These are phyloP conservation scores for Colletotrichum sp. DNA, from an alignment of 2,329 filamentous ascomycete genomes.

Conservation along the genomic window DNA sequence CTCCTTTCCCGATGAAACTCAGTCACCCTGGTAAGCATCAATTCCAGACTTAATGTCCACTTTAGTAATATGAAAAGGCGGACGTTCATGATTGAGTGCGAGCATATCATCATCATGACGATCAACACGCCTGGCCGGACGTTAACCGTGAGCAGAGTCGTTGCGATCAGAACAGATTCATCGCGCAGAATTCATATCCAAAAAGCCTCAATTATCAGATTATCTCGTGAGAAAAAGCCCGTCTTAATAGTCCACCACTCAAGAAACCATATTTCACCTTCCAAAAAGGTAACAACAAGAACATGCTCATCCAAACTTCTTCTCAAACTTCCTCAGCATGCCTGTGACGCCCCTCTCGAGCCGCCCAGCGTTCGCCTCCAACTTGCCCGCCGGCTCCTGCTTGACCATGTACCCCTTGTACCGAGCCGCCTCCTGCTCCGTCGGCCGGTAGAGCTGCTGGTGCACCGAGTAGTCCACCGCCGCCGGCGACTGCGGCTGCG, in stretches of 20 bases:
- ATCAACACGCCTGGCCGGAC: background rate
- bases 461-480: constrained; percentile 63
- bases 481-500: constrained; percentile 23
- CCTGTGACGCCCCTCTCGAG: constrained; percentile 74
- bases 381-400: constrained; percentile 51
- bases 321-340: constrained; percentile 80
- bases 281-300: background rate
- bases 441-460: constrained; percentile 72
- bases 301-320: constrained; percentile 63
- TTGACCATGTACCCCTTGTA: constrained; percentile 48
- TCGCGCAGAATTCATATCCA: background rate
- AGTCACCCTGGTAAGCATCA: background rate
- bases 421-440: constrained; percentile 61
- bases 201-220: background rate
- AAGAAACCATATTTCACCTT: background rate
- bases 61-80: background rate
- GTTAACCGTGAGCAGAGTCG: background rate
- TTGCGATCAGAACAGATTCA: background rate
- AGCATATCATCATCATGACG: background rate
- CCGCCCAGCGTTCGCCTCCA: constrained; percentile 70
- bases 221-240: background rate
- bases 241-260: background rate
- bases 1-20: background rate
- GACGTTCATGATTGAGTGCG: background rate
- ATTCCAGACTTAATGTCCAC: background rate